Evolutionary conservation across 192 early-diverging fungal genomes (phyloP), one percentile per base, ranked within the genome.

Genomic region (Chytriomyces sp.): DNA sequence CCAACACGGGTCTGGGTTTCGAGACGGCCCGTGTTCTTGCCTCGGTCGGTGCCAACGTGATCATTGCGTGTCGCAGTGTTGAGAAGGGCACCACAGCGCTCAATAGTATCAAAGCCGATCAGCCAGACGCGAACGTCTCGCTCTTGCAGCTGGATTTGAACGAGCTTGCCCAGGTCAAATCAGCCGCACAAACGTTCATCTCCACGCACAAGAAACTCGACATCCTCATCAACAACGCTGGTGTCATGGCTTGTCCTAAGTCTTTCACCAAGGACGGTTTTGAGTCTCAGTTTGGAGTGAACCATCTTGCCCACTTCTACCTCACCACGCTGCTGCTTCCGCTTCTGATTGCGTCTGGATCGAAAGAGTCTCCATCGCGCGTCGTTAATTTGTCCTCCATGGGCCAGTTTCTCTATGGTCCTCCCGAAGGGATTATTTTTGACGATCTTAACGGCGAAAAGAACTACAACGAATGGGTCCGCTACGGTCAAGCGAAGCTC

Each of bases 281-380:
- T 28, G 88, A 89, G 67, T 72, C 80, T 8, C 88, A 89, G 63
- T 86, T 89, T 50, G 88, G 80, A 5, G 80, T 79, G n/a, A 89
- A 89, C 64, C 85, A 89, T 68, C 67, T 89, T 5, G 88, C 77
- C 26, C 77, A 77, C 43, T 79, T 78, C 61, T 64, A 45, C 44
- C 50, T 79, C 3, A 78, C 73, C 0, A 13, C n/a, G 9, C 77
- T 79, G 11, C 74, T 79, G 18, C 18, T 78, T 8, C 75, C 74
- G 16, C 10, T 45, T 20, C 64, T 79, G 10, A 57, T 26, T 23
- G 49, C 28, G 26, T 28, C 60, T 20, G 68, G 45, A 24, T 65
- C 74, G 7, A 45, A 45, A 61, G 71, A 76, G 61, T 23, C 8
- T 23, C 82, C 82, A 70, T 77, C 81, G 24, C 73, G 77, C 2